Evolutionary conservation across 164 flowering plant genomes (phyloP), one percentile per base, ranked within the genome.

Genomic region (Stephania japonica): DNA sequence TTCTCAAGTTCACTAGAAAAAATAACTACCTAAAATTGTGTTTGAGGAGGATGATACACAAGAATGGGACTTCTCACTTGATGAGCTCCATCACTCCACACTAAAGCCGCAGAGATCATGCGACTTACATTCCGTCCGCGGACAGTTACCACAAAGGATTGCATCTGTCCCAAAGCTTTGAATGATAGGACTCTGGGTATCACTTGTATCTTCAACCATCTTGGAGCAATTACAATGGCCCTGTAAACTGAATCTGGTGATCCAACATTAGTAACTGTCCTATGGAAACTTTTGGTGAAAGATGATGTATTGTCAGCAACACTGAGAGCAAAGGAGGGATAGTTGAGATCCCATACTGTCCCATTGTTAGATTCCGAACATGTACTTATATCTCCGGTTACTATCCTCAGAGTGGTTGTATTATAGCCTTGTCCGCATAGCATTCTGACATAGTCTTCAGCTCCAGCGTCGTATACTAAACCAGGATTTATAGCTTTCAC

Each of bases 191-290:
- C 44, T 9, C 38, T 70, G 0, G 93, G 93, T 4, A 65, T 47
- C 6, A 86, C 89, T 47, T 27, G 12, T n/a, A 89, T 76, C 7
- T n/a, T 70, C 27, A 88, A 53, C 25, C 80, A 85, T 12, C 71
- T 3, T 0, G 84, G 81, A 3, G 77, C 75, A 0, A 5, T 42
- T 25, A 85, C 70, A 0, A 9, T 68, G 1, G 86, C 88, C 50
- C 71, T 72, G 72, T 87, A 88, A 24, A 83, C 81, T 8, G 89
- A 85, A 0, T 21, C 64, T 1, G 85, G 65, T 6, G 87, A 73
- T 0, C 91, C 93, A 38, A 89, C 97, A 63, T 91, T 89, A 4
- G 93, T 91, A 41, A 89, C 90, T 0, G 84, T 85, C 68, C 97
- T 78, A 23, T 75, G 69, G 73, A 83, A 91, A 12, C 72, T 74